Evolutionary conservation across 768 basidiomycete species (phyloP).

Genomic region (Podaxis mareebaensis): DNA sequence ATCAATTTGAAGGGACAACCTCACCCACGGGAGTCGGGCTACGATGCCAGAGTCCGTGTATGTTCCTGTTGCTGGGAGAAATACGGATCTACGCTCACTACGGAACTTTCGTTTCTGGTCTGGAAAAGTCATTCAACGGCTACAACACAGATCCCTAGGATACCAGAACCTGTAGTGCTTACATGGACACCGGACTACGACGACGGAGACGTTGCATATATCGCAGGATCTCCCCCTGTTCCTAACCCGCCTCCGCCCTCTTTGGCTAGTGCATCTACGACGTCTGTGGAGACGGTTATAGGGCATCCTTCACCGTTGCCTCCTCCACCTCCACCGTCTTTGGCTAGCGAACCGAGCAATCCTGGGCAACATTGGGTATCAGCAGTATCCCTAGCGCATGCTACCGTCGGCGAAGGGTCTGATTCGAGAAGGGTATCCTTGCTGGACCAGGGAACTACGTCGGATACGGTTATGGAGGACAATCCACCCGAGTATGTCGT

Average conservation of each 20-base stretch:
- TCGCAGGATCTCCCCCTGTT: slow-evolving; percentile 9
- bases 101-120: neutral
- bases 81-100: neutral
- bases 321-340: neutral
- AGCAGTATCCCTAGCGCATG: slow-evolving; percentile 5
- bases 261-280: neutral
- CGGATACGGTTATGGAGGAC: neutral
- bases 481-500: neutral
- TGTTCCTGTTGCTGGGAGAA: neutral
- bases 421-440: slow-evolving; percentile 13
- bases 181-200: slow-evolving; percentile 12
- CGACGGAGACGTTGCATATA: slow-evolving; percentile 16
- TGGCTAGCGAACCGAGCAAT: neutral
- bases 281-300: neutral
- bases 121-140: neutral
- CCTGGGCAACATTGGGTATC: neutral
- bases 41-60: neutral
- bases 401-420: slow-evolving; percentile 9
- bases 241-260: slow-evolving; percentile 2
- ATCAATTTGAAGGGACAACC: neutral
- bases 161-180: slow-evolving; percentile 13
- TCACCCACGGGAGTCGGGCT: neutral
- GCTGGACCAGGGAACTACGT: neutral
- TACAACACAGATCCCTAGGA: slow-evolving; percentile 9
- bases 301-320: neutral